These are phyloP conservation scores for Populus nigra DNA, from an alignment of 345 rosid genomes.

Conservation along the genomic window DNA sequence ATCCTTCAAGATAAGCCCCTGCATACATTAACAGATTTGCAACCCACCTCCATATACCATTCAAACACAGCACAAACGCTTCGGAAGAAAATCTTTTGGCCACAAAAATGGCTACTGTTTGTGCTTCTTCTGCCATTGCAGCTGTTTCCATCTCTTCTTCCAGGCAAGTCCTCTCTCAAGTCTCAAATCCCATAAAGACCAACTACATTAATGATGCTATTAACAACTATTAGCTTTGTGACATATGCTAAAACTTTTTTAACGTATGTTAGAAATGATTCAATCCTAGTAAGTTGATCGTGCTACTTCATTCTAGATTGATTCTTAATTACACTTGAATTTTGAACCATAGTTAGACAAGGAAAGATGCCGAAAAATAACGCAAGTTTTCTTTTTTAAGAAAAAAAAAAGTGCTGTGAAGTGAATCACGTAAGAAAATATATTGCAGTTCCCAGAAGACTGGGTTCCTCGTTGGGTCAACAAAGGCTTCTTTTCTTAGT, in stretches of 20 bases:
- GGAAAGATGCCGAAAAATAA: background rate
- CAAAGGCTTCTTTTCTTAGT: constrained; percentile 58
- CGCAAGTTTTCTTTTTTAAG: background rate
- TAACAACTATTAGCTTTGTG: background rate
- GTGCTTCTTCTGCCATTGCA: constrained; percentile 86
- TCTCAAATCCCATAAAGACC: background rate
- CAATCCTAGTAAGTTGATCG: background rate
- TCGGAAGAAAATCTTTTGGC: background rate
- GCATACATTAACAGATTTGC: constrained; percentile 32
- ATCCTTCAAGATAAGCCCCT: constrained; percentile 62
- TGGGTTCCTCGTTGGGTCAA: constrained; percentile 45
- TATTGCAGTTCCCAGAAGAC: constrained; percentile 55
- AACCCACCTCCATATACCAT: constrained; percentile 5
- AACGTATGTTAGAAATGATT: background rate
- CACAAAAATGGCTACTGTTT: constrained; percentile 72
- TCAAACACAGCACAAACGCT: background rate
- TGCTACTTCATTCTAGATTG: background rate
- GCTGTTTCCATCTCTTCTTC: constrained; percentile 61
- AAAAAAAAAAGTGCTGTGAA: background rate
- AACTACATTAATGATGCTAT: background rate
- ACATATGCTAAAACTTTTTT: background rate
- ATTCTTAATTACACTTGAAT: background rate
- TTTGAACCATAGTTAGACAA: background rate
- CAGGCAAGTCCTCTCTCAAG: constrained; percentile 45
- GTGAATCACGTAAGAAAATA: background rate